These are phyloP conservation scores for Saturnispora mendoncae DNA, from an alignment of 805 yeast genomes.

Conservation along the genomic window DNA sequence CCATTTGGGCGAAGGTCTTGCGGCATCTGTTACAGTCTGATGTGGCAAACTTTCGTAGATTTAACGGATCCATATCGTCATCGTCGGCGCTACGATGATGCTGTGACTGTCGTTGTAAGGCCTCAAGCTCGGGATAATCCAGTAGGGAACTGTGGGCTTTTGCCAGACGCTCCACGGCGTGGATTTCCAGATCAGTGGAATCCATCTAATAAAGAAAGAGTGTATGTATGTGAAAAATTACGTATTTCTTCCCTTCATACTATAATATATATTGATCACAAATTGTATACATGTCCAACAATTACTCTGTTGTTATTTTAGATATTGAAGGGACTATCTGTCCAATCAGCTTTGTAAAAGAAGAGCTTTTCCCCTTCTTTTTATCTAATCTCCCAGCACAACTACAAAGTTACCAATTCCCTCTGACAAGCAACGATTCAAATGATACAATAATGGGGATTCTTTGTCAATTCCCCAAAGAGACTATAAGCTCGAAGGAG, in stretches of 20 bases:
- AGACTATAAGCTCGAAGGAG: slow-evolving; percentile 22
- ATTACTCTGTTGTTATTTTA: slow-evolving; percentile 34
- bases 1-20: slow-evolving; percentile 43
- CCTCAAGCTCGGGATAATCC: slow-evolving; percentile 31
- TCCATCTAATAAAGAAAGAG: neutral
- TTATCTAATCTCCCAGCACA: slow-evolving; percentile 38
- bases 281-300: neutral
- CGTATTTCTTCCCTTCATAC: too few species aligned
- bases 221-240: neutral
- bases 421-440: slow-evolving; percentile 18
- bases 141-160: neutral
- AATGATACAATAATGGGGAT: slow-evolving; percentile 25
- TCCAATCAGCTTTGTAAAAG: slow-evolving; percentile 83
- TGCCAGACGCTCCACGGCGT: neutral
- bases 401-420: slow-evolving; percentile 28
- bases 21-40: slow-evolving; percentile 48
- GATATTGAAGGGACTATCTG: slow-evolving; percentile 94
- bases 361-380: slow-evolving; percentile 70
- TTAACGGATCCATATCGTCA: slow-evolving; percentile 17
- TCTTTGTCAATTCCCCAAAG: slow-evolving; percentile 40
- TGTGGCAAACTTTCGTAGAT: slow-evolving; percentile 9
- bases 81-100: slow-evolving; percentile 15
- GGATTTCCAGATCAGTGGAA: neutral
- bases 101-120: slow-evolving; percentile 78
- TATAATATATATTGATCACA: too few species aligned